Conservation (phyloP, 2,329 filamentous ascomycete species). For the Ramichloridium luteum region DNA sequence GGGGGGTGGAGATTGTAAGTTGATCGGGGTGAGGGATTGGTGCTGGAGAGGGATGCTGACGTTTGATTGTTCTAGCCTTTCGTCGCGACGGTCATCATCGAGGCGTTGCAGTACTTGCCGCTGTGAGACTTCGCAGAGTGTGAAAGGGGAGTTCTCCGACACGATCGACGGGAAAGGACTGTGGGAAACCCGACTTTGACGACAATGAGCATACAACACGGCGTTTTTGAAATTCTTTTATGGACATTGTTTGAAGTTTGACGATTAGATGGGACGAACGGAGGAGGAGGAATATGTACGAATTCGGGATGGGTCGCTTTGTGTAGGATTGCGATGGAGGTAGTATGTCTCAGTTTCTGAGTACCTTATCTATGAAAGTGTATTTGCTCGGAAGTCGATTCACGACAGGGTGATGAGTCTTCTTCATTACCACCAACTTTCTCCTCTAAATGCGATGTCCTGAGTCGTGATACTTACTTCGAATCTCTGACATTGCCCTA, state of each 20-base stretch:
- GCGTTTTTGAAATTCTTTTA: not conserved
- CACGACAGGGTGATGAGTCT: no score
- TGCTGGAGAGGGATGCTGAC: not conserved
- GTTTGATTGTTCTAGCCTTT: not conserved
- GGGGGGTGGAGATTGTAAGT: slow-evolving; percentile 23
- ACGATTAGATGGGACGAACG: not conserved
- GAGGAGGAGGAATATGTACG: not conserved
- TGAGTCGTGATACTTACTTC: no score
- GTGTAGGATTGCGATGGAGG: no score
- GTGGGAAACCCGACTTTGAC: not conserved
- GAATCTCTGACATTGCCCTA: no score
- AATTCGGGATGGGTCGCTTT: no score
- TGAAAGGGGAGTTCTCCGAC: not conserved
- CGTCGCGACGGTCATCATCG: not conserved
- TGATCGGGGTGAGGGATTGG: not conserved
- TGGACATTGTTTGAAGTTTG: not conserved
- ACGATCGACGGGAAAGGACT: not conserved
- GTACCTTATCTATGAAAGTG: no score
- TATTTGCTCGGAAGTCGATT: no score
- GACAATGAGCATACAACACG: not conserved
- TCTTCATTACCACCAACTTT: no score
- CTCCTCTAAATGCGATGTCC: no score
- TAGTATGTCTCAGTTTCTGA: no score
- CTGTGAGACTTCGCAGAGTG: no score
- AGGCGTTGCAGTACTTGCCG: not conserved